phyloP scores from a whole-genome alignment of 495 filamentous ascomycete species.

The Podospora sp. region DNA sequence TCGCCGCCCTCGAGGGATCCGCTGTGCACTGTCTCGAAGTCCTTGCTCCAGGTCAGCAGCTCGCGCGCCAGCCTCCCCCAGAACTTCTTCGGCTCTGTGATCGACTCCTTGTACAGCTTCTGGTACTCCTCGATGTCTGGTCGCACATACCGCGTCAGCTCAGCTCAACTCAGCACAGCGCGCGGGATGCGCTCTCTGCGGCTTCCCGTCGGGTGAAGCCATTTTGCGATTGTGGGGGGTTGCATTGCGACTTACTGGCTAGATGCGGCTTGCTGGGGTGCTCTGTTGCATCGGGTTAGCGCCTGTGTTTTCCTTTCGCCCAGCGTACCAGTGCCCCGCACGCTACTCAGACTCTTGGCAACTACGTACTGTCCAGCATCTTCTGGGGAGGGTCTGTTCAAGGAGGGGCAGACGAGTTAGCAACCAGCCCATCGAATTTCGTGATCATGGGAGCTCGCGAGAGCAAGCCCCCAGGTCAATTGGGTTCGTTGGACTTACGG shows the following conservation, averaged over 20 bases:
- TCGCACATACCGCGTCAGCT: slow-evolving; percentile 26
- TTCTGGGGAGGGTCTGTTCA: slow-evolving; percentile 54
- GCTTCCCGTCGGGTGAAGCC: not conserved
- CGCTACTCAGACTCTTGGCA: slow-evolving; percentile 24
- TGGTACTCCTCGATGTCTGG: slow-evolving; percentile 81
- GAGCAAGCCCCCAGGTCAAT: slow-evolving; percentile 14
- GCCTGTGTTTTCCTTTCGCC: slow-evolving; percentile 32
- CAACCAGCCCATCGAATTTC: not conserved
- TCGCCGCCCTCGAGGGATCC: slow-evolving; percentile 82
- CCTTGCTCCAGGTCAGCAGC: slow-evolving; percentile 83
- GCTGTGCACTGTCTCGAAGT: slow-evolving; percentile 87
- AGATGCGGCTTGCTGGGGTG: slow-evolving; percentile 63
- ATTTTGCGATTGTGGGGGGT: slow-evolving; percentile 7
- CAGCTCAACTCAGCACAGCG: not conserved
- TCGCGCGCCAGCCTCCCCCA: slow-evolving; percentile 86
- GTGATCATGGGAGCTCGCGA: slow-evolving; percentile 5
- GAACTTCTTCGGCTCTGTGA: slow-evolving; percentile 87
- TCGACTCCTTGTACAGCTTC: slow-evolving; percentile 92
- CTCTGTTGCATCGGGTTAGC: slow-evolving; percentile 49
- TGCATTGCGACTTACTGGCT: slow-evolving; percentile 43
- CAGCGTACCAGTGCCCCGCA: slow-evolving; percentile 31
- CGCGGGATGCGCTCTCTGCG: not conserved
- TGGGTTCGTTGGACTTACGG: slow-evolving; percentile 47
- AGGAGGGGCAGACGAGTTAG: slow-evolving; percentile 9
- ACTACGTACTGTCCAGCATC: slow-evolving; percentile 63